Percentiles rank a stretch among this genome's conserved stretches.
These are phyloP conservation scores for Isabelozyma heimii DNA, from an alignment of 805 yeast species.

Conservation along the genomic window DNA sequence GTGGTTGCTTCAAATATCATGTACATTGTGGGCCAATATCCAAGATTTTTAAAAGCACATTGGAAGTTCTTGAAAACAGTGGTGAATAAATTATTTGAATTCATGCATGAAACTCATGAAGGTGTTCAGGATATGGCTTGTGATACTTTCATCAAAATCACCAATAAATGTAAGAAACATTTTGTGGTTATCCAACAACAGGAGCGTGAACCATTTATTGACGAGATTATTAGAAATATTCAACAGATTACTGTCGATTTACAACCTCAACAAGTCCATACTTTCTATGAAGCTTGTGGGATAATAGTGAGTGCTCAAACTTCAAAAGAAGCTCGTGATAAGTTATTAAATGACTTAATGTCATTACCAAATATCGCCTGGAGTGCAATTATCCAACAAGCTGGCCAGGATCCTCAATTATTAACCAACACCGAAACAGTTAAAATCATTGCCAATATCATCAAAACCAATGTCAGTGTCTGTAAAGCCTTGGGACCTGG, in stretches of 20 bases:
- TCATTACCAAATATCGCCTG: constrained; percentile 91
- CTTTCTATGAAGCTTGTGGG: constrained; percentile 97
- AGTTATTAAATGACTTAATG: constrained; percentile 78
- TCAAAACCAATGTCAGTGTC: constrained; percentile 93
- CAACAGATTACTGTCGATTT: constrained; percentile 86
- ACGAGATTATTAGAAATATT: constrained; percentile 80
- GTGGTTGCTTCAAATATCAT: constrained; percentile 99
- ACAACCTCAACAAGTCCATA: constrained; percentile 96
- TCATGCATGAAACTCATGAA: constrained; percentile 99
- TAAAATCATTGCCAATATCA: constrained; percentile 87
- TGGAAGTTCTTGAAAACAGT: constrained; percentile 98
- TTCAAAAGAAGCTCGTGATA: constrained; percentile 63
- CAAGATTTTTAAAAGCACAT: constrained; percentile 94
- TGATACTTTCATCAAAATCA: constrained; percentile 95
- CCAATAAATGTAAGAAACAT: constrained; percentile 91
- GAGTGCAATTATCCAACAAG: constrained; percentile 83
- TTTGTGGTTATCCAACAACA: constrained; percentile 84
- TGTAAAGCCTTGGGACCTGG: constrained; percentile 94
- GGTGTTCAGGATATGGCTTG: constrained; percentile 99
- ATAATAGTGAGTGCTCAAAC: constrained; percentile 87
- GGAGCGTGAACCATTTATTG: constrained; percentile 87
- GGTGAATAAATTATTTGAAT: constrained; percentile 90
- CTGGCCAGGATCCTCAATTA: constrained; percentile 78
- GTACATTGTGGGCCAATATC: constrained; percentile 99
- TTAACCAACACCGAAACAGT: constrained; percentile 80